Evolutionary conservation across 345 rosid genomes (phyloP).

Genomic region (Excoecaria agallocha): DNA sequence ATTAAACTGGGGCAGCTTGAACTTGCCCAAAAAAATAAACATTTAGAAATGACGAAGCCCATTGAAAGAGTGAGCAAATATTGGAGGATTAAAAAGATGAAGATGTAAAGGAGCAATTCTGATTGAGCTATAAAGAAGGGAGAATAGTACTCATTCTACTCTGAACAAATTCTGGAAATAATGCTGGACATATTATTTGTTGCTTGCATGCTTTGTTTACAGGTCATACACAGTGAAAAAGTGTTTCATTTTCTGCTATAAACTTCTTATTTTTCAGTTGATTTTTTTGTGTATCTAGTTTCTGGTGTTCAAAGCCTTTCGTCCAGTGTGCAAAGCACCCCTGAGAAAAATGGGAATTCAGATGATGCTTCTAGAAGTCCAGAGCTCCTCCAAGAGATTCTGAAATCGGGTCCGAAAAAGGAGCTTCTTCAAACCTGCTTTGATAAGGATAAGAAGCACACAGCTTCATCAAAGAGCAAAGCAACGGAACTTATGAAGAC

Average conservation of each 20-base stretch:
- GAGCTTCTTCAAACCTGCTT: constrained; percentile 49
- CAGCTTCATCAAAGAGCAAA: constrained; percentile 61
- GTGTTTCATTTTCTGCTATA: not conserved
- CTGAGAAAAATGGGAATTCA: constrained; percentile 52
- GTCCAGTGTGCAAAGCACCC: constrained; percentile 60
- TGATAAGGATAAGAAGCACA: constrained; percentile 49
- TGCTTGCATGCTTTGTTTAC: not conserved
- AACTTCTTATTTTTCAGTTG: not conserved
- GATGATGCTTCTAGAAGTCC: constrained; percentile 61
- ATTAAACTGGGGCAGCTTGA: not conserved
- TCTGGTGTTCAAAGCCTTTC: constrained; percentile 58
- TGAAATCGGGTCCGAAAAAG: constrained; percentile 52
- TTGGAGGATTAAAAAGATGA: not conserved
- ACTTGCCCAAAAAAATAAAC: not conserved
- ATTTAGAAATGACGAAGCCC: constrained; percentile 4
- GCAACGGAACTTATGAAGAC: constrained; percentile 51
- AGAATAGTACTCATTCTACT: not conserved
- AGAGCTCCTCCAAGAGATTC: constrained; percentile 56
- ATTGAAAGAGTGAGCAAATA: not conserved
- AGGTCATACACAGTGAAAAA: not conserved
- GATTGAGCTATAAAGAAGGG: not conserved
- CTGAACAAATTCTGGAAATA: not conserved
- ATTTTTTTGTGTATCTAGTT: constrained; percentile 24
- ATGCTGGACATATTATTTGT: not conserved
- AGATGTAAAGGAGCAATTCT: not conserved